Base-by-base conservation (phyloP, 768 basidiomycete genomes). In the Glaciozyma martinii region DNA sequence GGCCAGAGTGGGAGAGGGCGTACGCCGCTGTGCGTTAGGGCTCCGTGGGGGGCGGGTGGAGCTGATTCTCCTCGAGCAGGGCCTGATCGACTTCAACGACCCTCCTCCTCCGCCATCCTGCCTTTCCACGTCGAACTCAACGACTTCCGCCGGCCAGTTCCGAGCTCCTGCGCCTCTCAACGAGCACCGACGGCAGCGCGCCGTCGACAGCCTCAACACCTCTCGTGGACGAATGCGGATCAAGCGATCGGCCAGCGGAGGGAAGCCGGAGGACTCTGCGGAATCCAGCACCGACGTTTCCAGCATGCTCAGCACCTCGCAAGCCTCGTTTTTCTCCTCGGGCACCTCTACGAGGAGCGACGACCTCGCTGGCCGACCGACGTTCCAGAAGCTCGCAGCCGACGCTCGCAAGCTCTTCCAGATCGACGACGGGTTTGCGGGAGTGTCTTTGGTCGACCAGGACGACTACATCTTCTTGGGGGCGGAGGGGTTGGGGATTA, bases 91-190 rank as follows among this genome's bases (percentile, higher is more conserved):
- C 56, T 69, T 69, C 44, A 29, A 55, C 50, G 64, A 65, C 32
- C 68, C 68, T 19, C 68, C 68, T 1, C 64, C 62, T 32, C 68
- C 68, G 5, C 68, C 68, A 2, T 40, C 59, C 40, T 60, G 63
- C 40, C 59, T 69, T 0, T 25, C 7, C 2, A 29, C 50, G 16
- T 23, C 61, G 1, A 46, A 49, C 40, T 61, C 43, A 6, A 55
- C 42, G 0, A 66, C 68, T 1, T 7, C 30, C 0, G 52, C 64
- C 18, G 68, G 68, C 19, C 54, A 62, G 21, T 59, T 62, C 30
- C 37, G 56, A 5, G 64, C 68, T 1, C 68, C 68, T 3, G 7
- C 42, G 12, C 68, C 68, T 0, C 49, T 30, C 12, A 61, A 55
- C 57, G 68, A 69, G 29, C 10, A 13, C 9, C 23, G 37, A 5